A percentile compares a stretch with the other conserved stretches of the same genome.
Evolutionary conservation across 805 yeast genomes (phyloP).

Genomic region (Yamadazyma takamatsuzukensis): DNA sequence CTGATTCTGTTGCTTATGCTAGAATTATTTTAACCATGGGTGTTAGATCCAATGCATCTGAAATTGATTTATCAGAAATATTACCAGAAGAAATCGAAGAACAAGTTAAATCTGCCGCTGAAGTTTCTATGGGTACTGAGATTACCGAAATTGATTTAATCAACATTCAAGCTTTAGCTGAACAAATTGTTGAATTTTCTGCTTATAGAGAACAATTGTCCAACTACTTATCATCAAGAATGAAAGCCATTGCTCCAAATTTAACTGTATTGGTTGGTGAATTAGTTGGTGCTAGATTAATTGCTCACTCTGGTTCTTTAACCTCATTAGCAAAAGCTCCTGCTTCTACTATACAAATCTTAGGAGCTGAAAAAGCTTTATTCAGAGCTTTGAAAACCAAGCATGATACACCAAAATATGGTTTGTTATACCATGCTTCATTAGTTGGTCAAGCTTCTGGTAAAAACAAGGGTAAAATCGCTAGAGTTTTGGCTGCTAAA

Average conservation of each 20-base stretch:
- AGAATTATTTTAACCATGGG: slow-evolving; percentile 94
- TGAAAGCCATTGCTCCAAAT: slow-evolving; percentile 99
- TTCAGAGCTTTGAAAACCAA: slow-evolving; percentile 98
- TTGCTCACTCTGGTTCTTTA: slow-evolving; percentile 95
- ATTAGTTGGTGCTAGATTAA: slow-evolving; percentile 95
- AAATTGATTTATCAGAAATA: slow-evolving; percentile 66
- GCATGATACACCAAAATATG: slow-evolving; percentile 98
- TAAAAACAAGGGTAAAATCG: slow-evolving; percentile 97
- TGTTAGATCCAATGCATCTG: slow-evolving; percentile 83
- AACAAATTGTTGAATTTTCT: slow-evolving; percentile 93
- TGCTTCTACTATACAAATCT: slow-evolving; percentile 95
- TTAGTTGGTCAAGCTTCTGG: slow-evolving; percentile 97
- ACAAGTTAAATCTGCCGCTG: slow-evolving; percentile 90
- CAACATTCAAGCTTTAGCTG: slow-evolving; percentile 88
- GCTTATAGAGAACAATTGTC: slow-evolving; percentile 95
- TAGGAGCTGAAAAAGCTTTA: slow-evolving; percentile 98
- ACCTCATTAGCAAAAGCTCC: slow-evolving; percentile 96
- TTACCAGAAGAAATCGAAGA: slow-evolving; percentile 47
- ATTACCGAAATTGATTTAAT: slow-evolving; percentile 86
- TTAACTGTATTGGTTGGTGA: slow-evolving; percentile 95
- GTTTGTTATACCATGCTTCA: slow-evolving; percentile 94
- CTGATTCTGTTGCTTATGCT: slow-evolving; percentile 95
- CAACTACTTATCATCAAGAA: slow-evolving; percentile 85
- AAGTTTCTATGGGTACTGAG: slow-evolving; percentile 99
- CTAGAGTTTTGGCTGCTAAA: slow-evolving; percentile 97